A percentile compares a stretch with the other conserved stretches of the same genome.
Evolutionary conservation across 164 flowering plant species (phyloP).

Genomic region (Umbellularia californica): DNA sequence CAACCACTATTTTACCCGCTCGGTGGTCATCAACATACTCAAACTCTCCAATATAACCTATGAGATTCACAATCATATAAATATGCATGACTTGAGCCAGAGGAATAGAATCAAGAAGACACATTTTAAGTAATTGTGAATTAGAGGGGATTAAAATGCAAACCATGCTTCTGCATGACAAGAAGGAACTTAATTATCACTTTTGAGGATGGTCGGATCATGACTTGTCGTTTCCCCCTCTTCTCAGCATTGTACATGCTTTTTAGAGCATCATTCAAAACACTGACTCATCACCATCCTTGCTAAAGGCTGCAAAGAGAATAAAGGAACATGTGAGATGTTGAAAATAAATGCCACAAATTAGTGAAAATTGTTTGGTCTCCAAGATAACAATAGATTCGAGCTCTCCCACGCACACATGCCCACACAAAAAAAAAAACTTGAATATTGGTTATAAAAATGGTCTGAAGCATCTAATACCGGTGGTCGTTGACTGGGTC

Average conservation of each 20-base stretch:
- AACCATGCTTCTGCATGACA: slow-evolving; percentile 36
- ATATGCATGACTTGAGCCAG: neutral
- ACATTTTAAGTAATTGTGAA: neutral
- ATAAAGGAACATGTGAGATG: neutral
- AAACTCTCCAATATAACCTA: slow-evolving; percentile 33
- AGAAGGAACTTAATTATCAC: slow-evolving; percentile 26
- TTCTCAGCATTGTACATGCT: slow-evolving; percentile 39
- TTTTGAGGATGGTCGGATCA: slow-evolving; percentile 33
- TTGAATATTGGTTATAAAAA: too few species aligned
- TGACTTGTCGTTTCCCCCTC: slow-evolving; percentile 32
- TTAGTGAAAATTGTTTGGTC: neutral
- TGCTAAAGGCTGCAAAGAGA: slow-evolving; percentile 4
- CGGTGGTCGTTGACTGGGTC: too few species aligned
- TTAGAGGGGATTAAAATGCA: slow-evolving; percentile 1
- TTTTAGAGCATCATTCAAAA: slow-evolving; percentile 32
- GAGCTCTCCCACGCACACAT: too few species aligned
- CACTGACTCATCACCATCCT: slow-evolving; percentile 22
- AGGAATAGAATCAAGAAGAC: neutral
- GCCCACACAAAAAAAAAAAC: too few species aligned
- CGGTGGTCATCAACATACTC: slow-evolving; percentile 33
- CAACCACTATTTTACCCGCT: slow-evolving; percentile 26
- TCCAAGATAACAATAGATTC: too few species aligned
- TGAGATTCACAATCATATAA: neutral
- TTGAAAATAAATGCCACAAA: neutral
- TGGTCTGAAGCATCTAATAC: too few species aligned